phyloP scores from a whole-genome alignment of 2,329 filamentous ascomycete genomes.

The Paraphaeosphaeria minitans region DNA sequence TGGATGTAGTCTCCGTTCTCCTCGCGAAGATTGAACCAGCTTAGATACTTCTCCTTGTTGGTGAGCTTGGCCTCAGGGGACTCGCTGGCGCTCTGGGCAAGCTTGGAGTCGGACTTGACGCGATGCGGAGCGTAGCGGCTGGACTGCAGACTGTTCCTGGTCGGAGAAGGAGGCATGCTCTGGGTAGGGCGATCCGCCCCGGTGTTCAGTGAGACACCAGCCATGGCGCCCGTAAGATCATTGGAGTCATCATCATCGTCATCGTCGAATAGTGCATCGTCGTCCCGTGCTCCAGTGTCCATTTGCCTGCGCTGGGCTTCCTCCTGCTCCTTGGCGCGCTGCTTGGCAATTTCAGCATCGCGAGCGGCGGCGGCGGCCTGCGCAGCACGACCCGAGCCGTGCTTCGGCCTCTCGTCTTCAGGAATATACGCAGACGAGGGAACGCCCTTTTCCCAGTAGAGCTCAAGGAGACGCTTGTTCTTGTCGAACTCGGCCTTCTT shows the following conservation, averaged over 20 bases:
- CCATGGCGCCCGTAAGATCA: slow-evolving; percentile 87
- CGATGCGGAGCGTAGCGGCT: slow-evolving; percentile 72
- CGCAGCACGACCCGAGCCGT: slow-evolving; percentile 72
- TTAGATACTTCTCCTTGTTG: slow-evolving; percentile 96
- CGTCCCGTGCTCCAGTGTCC: slow-evolving; percentile 90
- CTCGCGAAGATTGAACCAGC: slow-evolving; percentile 86
- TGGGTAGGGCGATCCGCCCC: slow-evolving; percentile 80
- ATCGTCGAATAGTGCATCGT: slow-evolving; percentile 94
- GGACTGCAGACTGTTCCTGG: slow-evolving; percentile 71
- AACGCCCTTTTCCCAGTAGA: slow-evolving; percentile 99
- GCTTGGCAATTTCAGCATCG: slow-evolving; percentile 81
- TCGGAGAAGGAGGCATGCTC: slow-evolving; percentile 91
- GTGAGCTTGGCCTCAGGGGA: slow-evolving; percentile 78
- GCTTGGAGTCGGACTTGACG: slow-evolving; percentile 92
- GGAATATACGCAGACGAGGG: slow-evolving; percentile 95
- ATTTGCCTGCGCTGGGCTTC: slow-evolving; percentile 92
- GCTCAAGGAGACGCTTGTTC: slow-evolving; percentile 88
- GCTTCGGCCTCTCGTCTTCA: slow-evolving; percentile 93
- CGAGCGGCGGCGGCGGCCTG: slow-evolving; percentile 77
- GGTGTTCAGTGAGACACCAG: slow-evolving; percentile 81
- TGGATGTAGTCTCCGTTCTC: slow-evolving; percentile 96
- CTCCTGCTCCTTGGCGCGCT: slow-evolving; percentile 82
- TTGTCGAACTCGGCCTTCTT: slow-evolving; percentile 99
- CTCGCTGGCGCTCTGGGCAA: slow-evolving; percentile 69
- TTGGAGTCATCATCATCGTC: slow-evolving; percentile 85